A percentile compares a stretch with the other conserved stretches of the same genome.
These are phyloP conservation scores for Suillus subluteus DNA, from an alignment of 768 basidiomycete genomes.

Conservation along the genomic window DNA sequence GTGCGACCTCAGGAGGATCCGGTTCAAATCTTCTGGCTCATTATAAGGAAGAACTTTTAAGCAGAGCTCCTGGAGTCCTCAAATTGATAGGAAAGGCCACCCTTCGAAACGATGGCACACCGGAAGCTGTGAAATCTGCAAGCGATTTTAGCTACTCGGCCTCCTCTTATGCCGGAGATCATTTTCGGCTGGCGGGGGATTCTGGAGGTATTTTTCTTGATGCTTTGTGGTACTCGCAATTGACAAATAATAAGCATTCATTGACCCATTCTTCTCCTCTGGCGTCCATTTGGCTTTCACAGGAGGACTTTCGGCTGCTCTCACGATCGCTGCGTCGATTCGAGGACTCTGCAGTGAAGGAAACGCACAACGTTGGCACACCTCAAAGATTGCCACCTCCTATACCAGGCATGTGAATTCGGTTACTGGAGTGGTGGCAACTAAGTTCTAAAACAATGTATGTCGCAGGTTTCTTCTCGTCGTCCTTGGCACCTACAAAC, in stretches of 20 bases:
- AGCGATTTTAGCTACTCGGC: slow-evolving; percentile 64
- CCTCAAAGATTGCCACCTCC: slow-evolving; percentile 55
- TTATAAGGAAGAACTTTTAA: slow-evolving; percentile 12
- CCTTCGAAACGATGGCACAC: slow-evolving; percentile 14
- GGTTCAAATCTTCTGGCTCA: slow-evolving; percentile 9
- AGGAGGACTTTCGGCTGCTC: slow-evolving; percentile 58
- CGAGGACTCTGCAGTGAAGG: slow-evolving; percentile 51
- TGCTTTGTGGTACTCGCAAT: not conserved
- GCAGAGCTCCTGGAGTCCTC: slow-evolving; percentile 8
- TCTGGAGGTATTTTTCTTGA: slow-evolving; percentile 46
- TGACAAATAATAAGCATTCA: slow-evolving; percentile 46
- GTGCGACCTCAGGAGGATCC: not conserved
- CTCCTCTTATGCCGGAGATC: slow-evolving; percentile 50
- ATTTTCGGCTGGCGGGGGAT: slow-evolving; percentile 61
- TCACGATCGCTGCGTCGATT: slow-evolving; percentile 59
- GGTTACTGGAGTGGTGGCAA: not conserved
- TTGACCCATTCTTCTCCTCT: slow-evolving; percentile 68
- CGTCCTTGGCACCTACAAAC: slow-evolving; percentile 75
- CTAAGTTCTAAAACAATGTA: not conserved
- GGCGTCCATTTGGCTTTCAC: slow-evolving; percentile 66
- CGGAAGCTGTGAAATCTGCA: slow-evolving; percentile 16
- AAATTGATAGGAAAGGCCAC: slow-evolving; percentile 12
- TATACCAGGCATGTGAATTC: slow-evolving; percentile 51
- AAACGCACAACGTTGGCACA: slow-evolving; percentile 56
- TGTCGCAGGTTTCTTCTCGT: slow-evolving; percentile 56